A percentile compares a stretch with the other conserved stretches of the same genome.
phyloP scores from a whole-genome alignment of 2,329 filamentous ascomycete species.

The Clathrospora elynae region DNA sequence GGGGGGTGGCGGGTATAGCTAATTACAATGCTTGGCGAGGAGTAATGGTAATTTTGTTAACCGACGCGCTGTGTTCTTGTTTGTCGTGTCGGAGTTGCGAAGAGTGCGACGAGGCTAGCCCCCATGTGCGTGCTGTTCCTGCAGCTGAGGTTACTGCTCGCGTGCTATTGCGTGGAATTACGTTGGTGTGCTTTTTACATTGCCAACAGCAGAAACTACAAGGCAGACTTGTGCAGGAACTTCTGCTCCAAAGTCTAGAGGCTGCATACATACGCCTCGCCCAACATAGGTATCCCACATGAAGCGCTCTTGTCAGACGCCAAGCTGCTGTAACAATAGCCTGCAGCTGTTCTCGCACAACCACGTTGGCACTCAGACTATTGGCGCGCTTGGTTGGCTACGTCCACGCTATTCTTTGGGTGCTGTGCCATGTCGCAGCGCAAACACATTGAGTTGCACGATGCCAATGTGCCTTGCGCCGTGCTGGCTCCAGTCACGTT shows the following conservation, averaged over 20 bases:
- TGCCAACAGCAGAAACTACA: too few species aligned
- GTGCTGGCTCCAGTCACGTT: slow-evolving; percentile 27
- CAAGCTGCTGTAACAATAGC: slow-evolving; percentile 19
- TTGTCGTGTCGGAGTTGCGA: slow-evolving; percentile 10
- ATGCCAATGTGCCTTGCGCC: neutral
- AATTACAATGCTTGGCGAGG: slow-evolving; percentile 30
- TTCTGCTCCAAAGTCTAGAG: neutral
- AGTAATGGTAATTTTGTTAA: slow-evolving; percentile 34
- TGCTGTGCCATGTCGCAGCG: slow-evolving; percentile 11
- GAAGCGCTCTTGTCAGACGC: slow-evolving; percentile 22
- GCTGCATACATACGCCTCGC: slow-evolving; percentile 9
- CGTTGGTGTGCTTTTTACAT: too few species aligned
- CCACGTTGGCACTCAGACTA: slow-evolving; percentile 21
- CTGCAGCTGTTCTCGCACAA: slow-evolving; percentile 14
- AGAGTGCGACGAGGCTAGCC: neutral
- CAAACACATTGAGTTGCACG: slow-evolving; percentile 7
- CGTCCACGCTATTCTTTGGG: neutral
- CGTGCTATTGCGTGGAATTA: slow-evolving; percentile 4
- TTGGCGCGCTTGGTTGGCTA: slow-evolving; percentile 7
- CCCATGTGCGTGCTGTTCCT: neutral
- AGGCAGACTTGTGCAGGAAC: too few species aligned
- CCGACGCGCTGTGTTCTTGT: slow-evolving; percentile 11
- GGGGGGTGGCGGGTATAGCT: slow-evolving; percentile 19
- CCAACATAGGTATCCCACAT: neutral
- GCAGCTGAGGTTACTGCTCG: neutral